Conservation (phyloP, 345 rosid species). For the Corymbia maculata region DNA sequence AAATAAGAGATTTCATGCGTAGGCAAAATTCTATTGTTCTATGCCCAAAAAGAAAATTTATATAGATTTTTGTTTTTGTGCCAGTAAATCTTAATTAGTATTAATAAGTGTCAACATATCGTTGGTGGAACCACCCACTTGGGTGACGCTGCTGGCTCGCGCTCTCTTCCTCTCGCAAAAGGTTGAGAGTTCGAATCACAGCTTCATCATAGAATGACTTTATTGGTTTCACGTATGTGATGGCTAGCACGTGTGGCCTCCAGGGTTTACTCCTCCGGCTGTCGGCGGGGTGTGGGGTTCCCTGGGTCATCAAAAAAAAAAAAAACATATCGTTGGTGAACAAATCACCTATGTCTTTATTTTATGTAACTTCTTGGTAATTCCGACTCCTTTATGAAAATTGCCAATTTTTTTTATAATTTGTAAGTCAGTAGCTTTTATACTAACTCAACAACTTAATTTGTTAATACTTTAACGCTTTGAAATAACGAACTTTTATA, state of each 20-base stretch:
- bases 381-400: not conserved
- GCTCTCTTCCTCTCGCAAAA: no score
- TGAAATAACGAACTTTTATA: not conserved
- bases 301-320: no score
- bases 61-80: not conserved
- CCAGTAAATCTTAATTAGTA: not conserved
- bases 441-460: not conserved
- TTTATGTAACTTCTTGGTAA: not conserved
- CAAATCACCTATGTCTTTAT: not conserved
- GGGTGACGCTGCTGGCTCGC: no score
- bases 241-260: no score
- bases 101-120: not conserved
- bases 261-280: no score
- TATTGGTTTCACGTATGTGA: no score
- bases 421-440: not conserved
- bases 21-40: not conserved
- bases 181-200: no score
- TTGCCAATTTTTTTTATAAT: not conserved
- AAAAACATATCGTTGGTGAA: not conserved
- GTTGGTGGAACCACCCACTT: no score
- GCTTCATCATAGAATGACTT: no score
- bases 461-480: not conserved
- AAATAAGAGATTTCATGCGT: not conserved
- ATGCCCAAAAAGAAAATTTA: not conserved
- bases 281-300: no score